phyloP scores from a whole-genome alignment of 441 rosid species.

The Biscutella laevigata region DNA sequence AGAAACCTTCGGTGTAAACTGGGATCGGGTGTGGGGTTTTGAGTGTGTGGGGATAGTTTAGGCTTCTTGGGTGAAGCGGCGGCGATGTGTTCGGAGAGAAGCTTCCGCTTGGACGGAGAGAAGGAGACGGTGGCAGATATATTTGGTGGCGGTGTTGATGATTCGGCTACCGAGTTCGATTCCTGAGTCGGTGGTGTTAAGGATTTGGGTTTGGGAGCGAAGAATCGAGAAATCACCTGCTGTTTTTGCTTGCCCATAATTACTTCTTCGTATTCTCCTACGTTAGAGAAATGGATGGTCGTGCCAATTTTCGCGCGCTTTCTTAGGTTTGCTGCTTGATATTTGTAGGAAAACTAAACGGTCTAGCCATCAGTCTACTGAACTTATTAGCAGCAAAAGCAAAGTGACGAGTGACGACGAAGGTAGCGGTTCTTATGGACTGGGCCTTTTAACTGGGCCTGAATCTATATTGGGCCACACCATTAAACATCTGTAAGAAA shows the following conservation, averaged over 20 bases:
- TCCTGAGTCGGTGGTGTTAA: constrained; percentile 24
- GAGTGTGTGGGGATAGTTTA: constrained; percentile 48
- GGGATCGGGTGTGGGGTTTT: constrained; percentile 33
- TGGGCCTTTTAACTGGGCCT: background rate
- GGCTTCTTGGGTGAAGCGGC: constrained; percentile 40
- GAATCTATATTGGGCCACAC: no score
- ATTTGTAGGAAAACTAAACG: background rate
- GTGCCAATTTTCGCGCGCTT: constrained; percentile 24
- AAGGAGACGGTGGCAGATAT: constrained; percentile 63
- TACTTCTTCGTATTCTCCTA: background rate
- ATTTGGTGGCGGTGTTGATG: constrained; percentile 36
- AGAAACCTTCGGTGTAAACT: constrained; percentile 42
- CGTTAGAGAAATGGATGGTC: background rate
- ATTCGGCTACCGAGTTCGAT: constrained; percentile 16
- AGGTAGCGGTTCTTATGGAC: background rate
- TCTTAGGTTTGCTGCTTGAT: background rate
- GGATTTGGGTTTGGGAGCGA: constrained; percentile 60
- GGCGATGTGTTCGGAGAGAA: constrained; percentile 43
- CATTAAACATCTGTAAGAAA: no score
- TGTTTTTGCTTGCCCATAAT: constrained; percentile 78
- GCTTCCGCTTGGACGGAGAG: constrained; percentile 71
- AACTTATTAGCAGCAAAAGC: no score
- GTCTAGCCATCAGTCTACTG: background rate
- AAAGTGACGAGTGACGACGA: background rate
- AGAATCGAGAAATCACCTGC: constrained; percentile 80